These are phyloP conservation scores for Vairimorpha necatrix DNA, from an alignment of 371 early-diverging fungal species.

Conservation along the genomic window DNA sequence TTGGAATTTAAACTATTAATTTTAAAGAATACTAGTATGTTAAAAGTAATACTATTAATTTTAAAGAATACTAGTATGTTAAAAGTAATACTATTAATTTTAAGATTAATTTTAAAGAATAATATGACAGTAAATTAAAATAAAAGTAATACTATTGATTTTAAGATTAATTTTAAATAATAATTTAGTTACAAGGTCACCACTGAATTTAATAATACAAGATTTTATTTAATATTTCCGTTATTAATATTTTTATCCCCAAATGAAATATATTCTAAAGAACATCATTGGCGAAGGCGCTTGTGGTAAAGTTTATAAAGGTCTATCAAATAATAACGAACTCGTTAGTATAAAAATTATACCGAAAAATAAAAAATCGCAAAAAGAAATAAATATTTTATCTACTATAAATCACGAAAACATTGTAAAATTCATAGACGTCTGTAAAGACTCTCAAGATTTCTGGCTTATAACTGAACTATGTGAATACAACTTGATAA, in stretches of 20 bases:
- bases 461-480: constrained; percentile 39
- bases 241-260: not conserved
- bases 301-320: constrained; percentile 87
- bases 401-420: constrained; percentile 72
- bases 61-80: too few relatives aligned
- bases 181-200: too few relatives aligned
- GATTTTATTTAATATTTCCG: too few relatives aligned
- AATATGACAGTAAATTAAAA: too few relatives aligned
- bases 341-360: constrained; percentile 68
- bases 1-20: too few relatives aligned
- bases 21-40: too few relatives aligned
- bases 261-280: constrained; percentile 21
- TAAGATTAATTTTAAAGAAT: too few relatives aligned
- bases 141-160: too few relatives aligned
- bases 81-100: too few relatives aligned
- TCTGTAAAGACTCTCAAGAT: constrained; percentile 66
- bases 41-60: too few relatives aligned
- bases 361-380: constrained; percentile 71
- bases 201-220: too few relatives aligned
- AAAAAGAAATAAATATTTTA: constrained; percentile 79
- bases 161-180: too few relatives aligned
- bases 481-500: constrained; percentile 15
- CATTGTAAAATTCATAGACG: constrained; percentile 75
- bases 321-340: constrained; percentile 66
- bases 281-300: constrained; percentile 79